phyloP scores from a whole-genome alignment of 2,329 filamentous ascomycete species.

The Acephala macrosclerotiorum region DNA sequence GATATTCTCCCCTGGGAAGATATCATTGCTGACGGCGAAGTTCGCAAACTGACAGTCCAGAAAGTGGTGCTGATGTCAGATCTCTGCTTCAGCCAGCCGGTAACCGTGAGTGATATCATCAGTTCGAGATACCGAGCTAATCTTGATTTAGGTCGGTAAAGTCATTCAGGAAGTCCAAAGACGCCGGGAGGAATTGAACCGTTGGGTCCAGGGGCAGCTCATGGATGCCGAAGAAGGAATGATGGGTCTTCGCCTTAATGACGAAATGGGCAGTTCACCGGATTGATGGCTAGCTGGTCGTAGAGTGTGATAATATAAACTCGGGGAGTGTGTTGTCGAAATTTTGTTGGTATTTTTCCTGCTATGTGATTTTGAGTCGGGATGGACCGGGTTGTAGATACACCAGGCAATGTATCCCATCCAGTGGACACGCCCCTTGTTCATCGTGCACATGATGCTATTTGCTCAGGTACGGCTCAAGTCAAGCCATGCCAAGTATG shows the following conservation, averaged over 20 bases:
- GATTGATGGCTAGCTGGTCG: not conserved
- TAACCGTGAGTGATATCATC: not conserved
- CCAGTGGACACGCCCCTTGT: not conserved
- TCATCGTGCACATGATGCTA: not conserved
- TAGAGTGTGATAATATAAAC: not conserved
- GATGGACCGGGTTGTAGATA: not conserved
- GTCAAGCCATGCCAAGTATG: not conserved
- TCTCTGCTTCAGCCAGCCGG: not conserved
- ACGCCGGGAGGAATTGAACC: not conserved
- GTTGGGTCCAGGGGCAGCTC: slow-evolving; percentile 4
- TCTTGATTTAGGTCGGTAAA: not conserved
- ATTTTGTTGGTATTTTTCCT: not conserved
- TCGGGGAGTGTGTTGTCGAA: not conserved
- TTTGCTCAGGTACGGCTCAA: not conserved
- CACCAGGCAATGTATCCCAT: not conserved
- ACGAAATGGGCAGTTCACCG: not conserved
- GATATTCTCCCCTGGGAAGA: not conserved
- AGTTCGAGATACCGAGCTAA: not conserved
- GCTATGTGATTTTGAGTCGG: not conserved
- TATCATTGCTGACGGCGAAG: not conserved
- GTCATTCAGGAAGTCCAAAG: not conserved
- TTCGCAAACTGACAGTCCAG: not conserved
- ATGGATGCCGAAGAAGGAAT: not conserved
- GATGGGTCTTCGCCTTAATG: not conserved
- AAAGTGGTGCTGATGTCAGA: not conserved